phyloP scores from a whole-genome alignment of 2,329 filamentous ascomycete genomes.

The Epichloe festucae region DNA sequence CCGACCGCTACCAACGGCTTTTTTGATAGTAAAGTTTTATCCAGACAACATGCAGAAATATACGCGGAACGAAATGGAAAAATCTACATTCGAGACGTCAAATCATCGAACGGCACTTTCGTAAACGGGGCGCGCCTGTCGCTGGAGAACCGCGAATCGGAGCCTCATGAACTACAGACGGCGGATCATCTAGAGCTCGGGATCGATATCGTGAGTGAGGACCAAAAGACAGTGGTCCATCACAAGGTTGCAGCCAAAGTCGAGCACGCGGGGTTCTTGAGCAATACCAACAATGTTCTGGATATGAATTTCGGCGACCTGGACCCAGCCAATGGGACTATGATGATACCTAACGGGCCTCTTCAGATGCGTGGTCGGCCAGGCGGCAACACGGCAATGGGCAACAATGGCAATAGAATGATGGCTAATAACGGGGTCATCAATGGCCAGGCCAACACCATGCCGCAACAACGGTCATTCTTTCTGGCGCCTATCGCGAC shows the following conservation, averaged over 20 bases:
- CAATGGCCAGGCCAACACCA: slow-evolving; percentile 39
- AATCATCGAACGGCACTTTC: slow-evolving; percentile 97
- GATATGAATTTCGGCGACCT: slow-evolving; percentile 90
- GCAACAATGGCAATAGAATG: slow-evolving; percentile 49
- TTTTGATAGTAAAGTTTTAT: slow-evolving; percentile 96
- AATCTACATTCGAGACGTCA: slow-evolving; percentile 92
- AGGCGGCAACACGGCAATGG: slow-evolving; percentile 52
- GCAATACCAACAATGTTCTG: slow-evolving; percentile 59
- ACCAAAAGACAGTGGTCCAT: slow-evolving; percentile 96
- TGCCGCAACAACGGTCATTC: slow-evolving; percentile 67
- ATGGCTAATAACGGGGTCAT: slow-evolving; percentile 32
- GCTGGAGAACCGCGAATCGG: slow-evolving; percentile 88
- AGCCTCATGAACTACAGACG: slow-evolving; percentile 84
- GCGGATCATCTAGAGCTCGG: slow-evolving; percentile 88
- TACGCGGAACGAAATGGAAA: slow-evolving; percentile 80
- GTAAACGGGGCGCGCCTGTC: slow-evolving; percentile 87
- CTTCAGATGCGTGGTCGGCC: slow-evolving; percentile 59
- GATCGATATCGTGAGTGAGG: slow-evolving; percentile 97
- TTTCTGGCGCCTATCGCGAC: slow-evolving; percentile 84
- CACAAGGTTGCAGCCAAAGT: slow-evolving; percentile 97
- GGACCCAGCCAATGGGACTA: slow-evolving; percentile 62
- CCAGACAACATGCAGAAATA: slow-evolving; percentile 89
- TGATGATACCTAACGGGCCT: slow-evolving; percentile 58
- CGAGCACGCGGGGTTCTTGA: slow-evolving; percentile 81
- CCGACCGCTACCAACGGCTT: slow-evolving; percentile 86